Evolutionary conservation across 208 protist species (phyloP).

Genomic region (Wallacemonas sp.): DNA sequence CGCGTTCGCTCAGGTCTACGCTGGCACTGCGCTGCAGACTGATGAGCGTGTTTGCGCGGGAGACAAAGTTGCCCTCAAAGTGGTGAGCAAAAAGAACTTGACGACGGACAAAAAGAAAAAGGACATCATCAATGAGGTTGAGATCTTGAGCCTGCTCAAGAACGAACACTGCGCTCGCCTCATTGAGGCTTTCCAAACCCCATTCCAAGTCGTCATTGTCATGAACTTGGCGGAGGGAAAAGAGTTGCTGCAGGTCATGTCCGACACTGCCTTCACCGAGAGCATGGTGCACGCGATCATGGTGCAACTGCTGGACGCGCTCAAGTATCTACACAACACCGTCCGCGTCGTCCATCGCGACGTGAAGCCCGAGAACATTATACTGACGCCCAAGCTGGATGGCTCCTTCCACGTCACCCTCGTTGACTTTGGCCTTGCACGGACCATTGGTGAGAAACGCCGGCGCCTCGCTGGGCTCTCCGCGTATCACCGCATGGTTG

Average conservation of each 20-base stretch:
- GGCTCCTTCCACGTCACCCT: conserved; percentile 57
- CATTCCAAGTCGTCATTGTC: conserved; percentile 80
- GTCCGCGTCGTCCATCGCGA: conserved; percentile 84
- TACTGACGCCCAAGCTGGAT: conserved; percentile 42
- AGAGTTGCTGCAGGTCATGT: conserved; percentile 77
- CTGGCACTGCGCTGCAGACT: conserved; percentile 46
- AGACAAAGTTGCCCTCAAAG: conserved; percentile 74
- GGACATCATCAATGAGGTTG: conserved; percentile 84
- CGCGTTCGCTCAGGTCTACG: conserved; percentile 84
- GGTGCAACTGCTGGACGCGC: conserved; percentile 68
- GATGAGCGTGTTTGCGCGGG: conserved; percentile 39
- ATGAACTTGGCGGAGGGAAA: conserved; percentile 78
- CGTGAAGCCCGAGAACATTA: conserved; percentile 89
- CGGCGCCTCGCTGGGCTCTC: conserved; percentile 3
- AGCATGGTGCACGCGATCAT: conserved; percentile 60
- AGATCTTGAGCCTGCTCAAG: conserved; percentile 56
- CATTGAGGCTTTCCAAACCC: conserved; percentile 79
- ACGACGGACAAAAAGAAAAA: conserved; percentile 61
- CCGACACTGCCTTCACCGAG: conserved; percentile 60
- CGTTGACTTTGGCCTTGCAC: conserved; percentile 85
- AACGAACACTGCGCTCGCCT: conserved; percentile 74
- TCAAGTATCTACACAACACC: conserved; percentile 80
- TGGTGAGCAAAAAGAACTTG: conserved; percentile 75
- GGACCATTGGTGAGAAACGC: conserved; percentile 20
- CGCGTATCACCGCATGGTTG: background rate